Evolutionary conservation across 2,329 filamentous ascomycete genomes (phyloP).

Genomic region (Phaeoacremonium minimum): DNA sequence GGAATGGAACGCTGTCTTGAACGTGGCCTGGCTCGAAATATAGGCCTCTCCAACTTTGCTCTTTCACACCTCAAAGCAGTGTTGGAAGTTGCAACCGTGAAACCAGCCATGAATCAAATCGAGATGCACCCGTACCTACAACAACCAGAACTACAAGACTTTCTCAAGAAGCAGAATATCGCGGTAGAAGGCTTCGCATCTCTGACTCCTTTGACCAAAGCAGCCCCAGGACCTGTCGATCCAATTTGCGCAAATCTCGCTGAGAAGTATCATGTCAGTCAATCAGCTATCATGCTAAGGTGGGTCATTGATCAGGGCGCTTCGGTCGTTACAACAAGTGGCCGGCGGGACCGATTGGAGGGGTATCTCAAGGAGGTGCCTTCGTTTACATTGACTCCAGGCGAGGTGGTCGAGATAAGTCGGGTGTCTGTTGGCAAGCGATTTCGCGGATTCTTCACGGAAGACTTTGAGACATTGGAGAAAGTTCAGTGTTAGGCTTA

Average conservation of each 20-base stretch:
- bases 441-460: too few relatives aligned
- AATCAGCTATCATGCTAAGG: background rate
- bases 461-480: too few relatives aligned
- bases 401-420: background rate
- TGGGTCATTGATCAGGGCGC: background rate
- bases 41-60: constrained; percentile 72
- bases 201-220: constrained; percentile 28
- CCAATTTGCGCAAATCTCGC: background rate
- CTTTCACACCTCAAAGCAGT: constrained; percentile 45
- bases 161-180: constrained; percentile 28
- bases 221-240: background rate
- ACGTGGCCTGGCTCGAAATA: constrained; percentile 57
- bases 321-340: background rate
- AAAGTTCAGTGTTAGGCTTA: too few relatives aligned
- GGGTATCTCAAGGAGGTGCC: background rate
- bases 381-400: background rate
- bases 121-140: constrained; percentile 68
- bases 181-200: constrained; percentile 52
- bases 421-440: too few relatives aligned
- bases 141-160: background rate
- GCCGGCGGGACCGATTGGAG: background rate
- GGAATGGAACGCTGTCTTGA: constrained; percentile 57
- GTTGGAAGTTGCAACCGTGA: constrained; percentile 49
- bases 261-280: background rate
- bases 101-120: constrained; percentile 69